A percentile compares a stretch with the other conserved stretches of the same genome.
Evolutionary conservation across 441 rosid species (phyloP).

Genomic region (Pelargonium myrrhifolium): DNA sequence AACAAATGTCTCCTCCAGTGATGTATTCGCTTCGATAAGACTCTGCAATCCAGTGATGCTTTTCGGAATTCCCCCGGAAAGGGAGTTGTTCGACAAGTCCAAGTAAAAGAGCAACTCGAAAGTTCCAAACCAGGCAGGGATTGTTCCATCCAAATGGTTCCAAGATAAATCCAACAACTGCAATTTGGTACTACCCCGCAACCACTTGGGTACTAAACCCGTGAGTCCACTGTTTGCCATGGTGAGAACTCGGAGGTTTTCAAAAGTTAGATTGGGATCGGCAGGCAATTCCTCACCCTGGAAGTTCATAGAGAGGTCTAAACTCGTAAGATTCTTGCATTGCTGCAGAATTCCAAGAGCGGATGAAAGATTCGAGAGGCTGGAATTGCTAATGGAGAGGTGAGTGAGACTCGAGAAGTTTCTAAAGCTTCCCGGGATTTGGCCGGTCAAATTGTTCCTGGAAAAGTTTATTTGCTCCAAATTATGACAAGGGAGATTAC

Average conservation of each 20-base stretch:
- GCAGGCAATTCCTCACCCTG: conserved; percentile 45
- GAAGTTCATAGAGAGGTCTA: conserved; percentile 60
- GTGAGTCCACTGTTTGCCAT: conserved; percentile 51
- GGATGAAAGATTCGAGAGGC: conserved; percentile 44
- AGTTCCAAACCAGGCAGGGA: conserved; percentile 53
- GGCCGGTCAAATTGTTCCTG: conserved; percentile 46
- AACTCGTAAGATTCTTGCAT: conserved; percentile 46
- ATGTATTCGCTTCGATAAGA: conserved; percentile 36
- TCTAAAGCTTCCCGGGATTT: conserved; percentile 51
- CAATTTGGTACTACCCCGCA: conserved; percentile 33
- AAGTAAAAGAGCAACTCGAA: conserved; percentile 56
- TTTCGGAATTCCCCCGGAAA: conserved; percentile 55
- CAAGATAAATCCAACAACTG: conserved; percentile 72
- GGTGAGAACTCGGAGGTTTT: conserved; percentile 49
- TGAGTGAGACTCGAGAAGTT: conserved; percentile 45
- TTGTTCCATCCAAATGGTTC: conserved; percentile 46
- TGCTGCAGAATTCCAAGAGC: conserved; percentile 47
- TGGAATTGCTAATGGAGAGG: conserved; percentile 56
- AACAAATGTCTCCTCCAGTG: conserved; percentile 54
- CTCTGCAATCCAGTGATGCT: conserved; percentile 38
- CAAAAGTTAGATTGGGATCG: conserved; percentile 35
- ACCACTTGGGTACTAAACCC: conserved; percentile 59
- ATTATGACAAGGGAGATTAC: conserved; percentile 48
- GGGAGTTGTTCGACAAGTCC: conserved; percentile 69
- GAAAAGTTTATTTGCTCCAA: conserved; percentile 55